phyloP scores from a whole-genome alignment of 2,329 filamentous ascomycete species.

The Fusarium haematococcum region DNA sequence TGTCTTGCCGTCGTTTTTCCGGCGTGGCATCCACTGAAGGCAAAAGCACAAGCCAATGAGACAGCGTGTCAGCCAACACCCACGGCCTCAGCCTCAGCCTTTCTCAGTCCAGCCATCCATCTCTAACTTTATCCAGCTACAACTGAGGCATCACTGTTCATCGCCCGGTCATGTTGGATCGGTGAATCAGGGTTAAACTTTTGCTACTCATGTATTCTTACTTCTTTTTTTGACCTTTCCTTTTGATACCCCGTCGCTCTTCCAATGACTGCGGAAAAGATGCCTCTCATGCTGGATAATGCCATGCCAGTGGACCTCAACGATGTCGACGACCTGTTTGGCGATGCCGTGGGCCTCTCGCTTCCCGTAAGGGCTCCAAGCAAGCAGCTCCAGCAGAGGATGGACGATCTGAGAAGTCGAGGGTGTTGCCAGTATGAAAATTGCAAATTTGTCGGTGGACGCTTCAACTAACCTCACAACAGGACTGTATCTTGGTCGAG shows the following conservation, averaged over 20 bases:
- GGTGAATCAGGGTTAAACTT: slow-evolving; percentile 15
- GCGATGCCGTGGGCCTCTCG: slow-evolving; percentile 72
- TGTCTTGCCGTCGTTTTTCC: slow-evolving; percentile 38
- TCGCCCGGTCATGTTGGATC: slow-evolving; percentile 24
- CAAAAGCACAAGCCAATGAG: slow-evolving; percentile 26
- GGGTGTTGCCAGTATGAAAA: slow-evolving; percentile 83
- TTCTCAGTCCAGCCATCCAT: slow-evolving; percentile 26
- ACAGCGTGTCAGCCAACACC: not conserved
- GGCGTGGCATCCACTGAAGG: slow-evolving; percentile 26
- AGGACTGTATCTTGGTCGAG: slow-evolving; percentile 91
- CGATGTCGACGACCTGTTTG: slow-evolving; percentile 81
- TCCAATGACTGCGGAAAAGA: slow-evolving; percentile 53
- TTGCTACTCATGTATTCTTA: slow-evolving; percentile 21
- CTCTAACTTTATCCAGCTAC: slow-evolving; percentile 20
- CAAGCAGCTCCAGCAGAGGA: slow-evolving; percentile 76
- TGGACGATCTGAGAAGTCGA: slow-evolving; percentile 80
- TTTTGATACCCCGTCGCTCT: slow-evolving; percentile 32
- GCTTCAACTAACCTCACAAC: slow-evolving; percentile 28
- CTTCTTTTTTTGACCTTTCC: slow-evolving; percentile 26
- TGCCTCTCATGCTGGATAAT: slow-evolving; percentile 58
- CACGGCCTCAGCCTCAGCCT: slow-evolving; percentile 42
- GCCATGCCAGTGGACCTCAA: slow-evolving; percentile 64
- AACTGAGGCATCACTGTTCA: slow-evolving; percentile 9
- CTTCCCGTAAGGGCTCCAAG: slow-evolving; percentile 58
- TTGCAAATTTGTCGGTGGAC: not conserved